Base-by-base conservation (phyloP, 805 yeast genomes). In the Jamesozyma hellenica region DNA sequence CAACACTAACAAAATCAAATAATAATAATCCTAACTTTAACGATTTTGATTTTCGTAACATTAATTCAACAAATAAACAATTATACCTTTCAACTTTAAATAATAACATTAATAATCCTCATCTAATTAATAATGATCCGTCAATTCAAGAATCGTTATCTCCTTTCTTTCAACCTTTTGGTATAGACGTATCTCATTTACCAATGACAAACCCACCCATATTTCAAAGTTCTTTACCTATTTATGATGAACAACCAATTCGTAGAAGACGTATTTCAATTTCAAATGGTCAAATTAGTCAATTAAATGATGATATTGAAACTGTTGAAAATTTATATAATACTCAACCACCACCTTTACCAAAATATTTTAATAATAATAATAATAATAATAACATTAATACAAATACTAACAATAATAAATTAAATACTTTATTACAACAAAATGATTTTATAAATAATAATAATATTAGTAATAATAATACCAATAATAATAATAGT, bases 261-360 rank as follows among this genome's bases (percentile, higher is more conserved):
- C 48, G 56, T 35, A 50, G 60, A 34, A 67, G 92, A 55, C 70
- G 94, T 54, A 77, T 82, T 2, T 82, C 92, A 33, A 82, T 82
- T 38, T 80, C 90, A 10, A 82, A 82, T 60, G 94, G 94, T 52
- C 94, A 82, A 53, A 82, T 82, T 47, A 83, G 87, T 35, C 94
- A 82, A 53, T 72, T 82, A 28, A 70, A 75, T 4, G 70, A 66
- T 36, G 65, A 60, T 35, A 50, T 48, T 26, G 61, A 46, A 12
- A 56, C 58, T 13, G 60, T 62, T 30, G 70, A 66, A 32, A 64
- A 63, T 34, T 39, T 65, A 0, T 63, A 64, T 40, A 62, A 61
- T 36, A 52, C 59, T 1, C 68, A 63, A 26, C 48, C 52, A 21
- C 55, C 59, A 29, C 52, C 55, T 27, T 39, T 47, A 11, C 41